Percentiles rank a stretch among this genome's conserved stretches.
These are phyloP conservation scores for Clarireedia sp. DNA, from an alignment of 2,329 filamentous ascomycete genomes.

Conservation along the genomic window DNA sequence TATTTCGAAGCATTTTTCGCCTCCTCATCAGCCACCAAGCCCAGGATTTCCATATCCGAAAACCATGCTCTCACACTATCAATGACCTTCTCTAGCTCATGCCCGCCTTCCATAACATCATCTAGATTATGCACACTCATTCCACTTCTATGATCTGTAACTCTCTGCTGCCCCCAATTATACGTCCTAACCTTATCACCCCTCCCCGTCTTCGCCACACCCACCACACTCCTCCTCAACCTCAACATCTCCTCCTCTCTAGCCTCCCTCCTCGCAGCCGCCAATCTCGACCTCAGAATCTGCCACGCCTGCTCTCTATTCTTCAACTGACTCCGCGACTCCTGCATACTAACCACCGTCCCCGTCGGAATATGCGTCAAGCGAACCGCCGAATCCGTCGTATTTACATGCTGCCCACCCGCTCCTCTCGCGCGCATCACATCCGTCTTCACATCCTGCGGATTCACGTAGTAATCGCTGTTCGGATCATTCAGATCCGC, in stretches of 20 bases:
- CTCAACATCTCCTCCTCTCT: constrained; percentile 72
- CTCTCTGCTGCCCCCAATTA: constrained; percentile 61
- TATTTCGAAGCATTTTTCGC: constrained; percentile 15
- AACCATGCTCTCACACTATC: constrained; percentile 61
- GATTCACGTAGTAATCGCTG: constrained; percentile 85
- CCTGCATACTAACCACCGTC: constrained; percentile 84
- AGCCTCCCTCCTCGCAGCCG: constrained; percentile 70
- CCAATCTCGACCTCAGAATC: constrained; percentile 72
- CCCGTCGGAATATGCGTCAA: constrained; percentile 85
- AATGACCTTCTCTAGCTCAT: constrained; percentile 57
- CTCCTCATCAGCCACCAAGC: constrained; percentile 44
- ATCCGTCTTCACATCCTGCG: constrained; percentile 73
- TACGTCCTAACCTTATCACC: constrained; percentile 86
- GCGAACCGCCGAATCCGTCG: constrained; percentile 90
- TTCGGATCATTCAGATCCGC: constrained; percentile 71
- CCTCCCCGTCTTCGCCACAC: constrained; percentile 73
- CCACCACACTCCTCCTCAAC: constrained; percentile 70
- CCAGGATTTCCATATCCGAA: constrained; percentile 55
- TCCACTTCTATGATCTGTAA: constrained; percentile 66
- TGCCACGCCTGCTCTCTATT: constrained; percentile 87
- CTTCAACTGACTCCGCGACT: constrained; percentile 79
- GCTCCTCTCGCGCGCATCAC: constrained; percentile 89
- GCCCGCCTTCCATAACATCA: constrained; percentile 56
- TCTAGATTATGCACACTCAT: constrained; percentile 57
- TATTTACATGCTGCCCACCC: constrained; percentile 97